Conservation (phyloP, 2,329 filamentous ascomycete genomes). For the Lasiodiplodia hormozganensis region DNA sequence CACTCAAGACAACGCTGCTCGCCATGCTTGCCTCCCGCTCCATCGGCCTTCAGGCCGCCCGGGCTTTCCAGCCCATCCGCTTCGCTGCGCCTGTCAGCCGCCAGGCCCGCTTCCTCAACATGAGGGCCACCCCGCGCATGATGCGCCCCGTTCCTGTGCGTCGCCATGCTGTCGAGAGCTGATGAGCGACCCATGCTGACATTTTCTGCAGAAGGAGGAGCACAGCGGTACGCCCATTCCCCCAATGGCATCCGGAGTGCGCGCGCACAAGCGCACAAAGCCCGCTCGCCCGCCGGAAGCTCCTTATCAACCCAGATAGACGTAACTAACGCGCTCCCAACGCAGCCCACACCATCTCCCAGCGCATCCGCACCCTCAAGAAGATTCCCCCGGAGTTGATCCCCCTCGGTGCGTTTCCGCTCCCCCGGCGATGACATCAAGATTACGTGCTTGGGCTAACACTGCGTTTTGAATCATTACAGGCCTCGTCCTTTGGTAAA, state of each 20-base stretch:
- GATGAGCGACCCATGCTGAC: conserved; percentile 47
- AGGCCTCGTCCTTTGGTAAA: conserved; percentile 89
- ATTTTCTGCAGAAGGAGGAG: conserved; percentile 63
- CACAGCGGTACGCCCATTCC: conserved; percentile 61
- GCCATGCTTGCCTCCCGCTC: conserved; percentile 47
- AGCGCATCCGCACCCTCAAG: conserved; percentile 88
- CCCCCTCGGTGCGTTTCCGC: conserved; percentile 77
- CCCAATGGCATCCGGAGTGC: conserved; percentile 9
- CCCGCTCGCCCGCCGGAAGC: conserved; percentile 17
- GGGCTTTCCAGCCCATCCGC: conserved; percentile 29
- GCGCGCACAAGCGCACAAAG: conserved; percentile 1
- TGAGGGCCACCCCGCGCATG: conserved; percentile 58
- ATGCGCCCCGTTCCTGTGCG: conserved; percentile 74
- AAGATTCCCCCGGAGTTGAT: conserved; percentile 92
- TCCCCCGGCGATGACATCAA: conserved; percentile 33
- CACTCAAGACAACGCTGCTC: conserved; percentile 38
- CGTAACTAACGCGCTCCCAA: neutral
- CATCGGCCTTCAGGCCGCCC: conserved; percentile 44
- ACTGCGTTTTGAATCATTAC: conserved; percentile 30
- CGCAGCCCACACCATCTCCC: conserved; percentile 92
- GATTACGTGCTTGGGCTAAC: conserved; percentile 34
- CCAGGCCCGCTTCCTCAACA: conserved; percentile 30
- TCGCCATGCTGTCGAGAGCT: conserved; percentile 34
- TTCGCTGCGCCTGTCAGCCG: conserved; percentile 27
- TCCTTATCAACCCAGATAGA: neutral